Conservation (phyloP, 2,329 filamentous ascomycete genomes). For the Fusarium torreyae region DNA sequence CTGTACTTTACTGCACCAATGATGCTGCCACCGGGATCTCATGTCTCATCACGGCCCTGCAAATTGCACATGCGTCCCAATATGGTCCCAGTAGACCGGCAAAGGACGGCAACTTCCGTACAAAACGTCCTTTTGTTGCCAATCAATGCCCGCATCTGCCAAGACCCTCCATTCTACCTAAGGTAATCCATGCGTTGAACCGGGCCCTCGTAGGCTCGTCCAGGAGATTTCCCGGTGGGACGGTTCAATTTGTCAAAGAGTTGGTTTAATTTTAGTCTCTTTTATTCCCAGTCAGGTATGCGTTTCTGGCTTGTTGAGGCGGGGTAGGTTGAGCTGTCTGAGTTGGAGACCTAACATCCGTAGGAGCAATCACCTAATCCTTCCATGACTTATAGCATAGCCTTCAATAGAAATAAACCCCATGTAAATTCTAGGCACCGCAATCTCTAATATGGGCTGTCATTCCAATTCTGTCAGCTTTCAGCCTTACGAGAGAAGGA, state of each 20-base stretch:
- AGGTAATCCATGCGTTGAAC: background rate
- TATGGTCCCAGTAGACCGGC: constrained; percentile 5
- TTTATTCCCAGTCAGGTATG: background rate
- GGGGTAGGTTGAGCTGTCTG: constrained; percentile 14
- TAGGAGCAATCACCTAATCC: too few species aligned
- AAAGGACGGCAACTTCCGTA: constrained; percentile 21
- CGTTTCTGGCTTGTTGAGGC: constrained; percentile 16
- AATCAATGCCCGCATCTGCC: constrained; percentile 9
- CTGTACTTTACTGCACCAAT: background rate
- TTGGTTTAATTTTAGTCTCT: constrained; percentile 17
- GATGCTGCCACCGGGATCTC: background rate
- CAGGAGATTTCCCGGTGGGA: constrained; percentile 22
- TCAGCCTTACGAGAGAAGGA: constrained; percentile 22
- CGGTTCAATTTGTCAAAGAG: constrained; percentile 19
- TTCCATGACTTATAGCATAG: too few species aligned
- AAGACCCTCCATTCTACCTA: constrained; percentile 8
- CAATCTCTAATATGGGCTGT: too few species aligned
- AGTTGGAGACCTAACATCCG: background rate
- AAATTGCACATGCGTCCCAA: constrained; percentile 2
- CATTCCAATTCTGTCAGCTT: too few species aligned
- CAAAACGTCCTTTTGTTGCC: constrained; percentile 1
- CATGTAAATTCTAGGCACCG: too few species aligned
- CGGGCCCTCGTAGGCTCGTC: constrained; percentile 1
- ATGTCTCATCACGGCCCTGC: constrained; percentile 16
- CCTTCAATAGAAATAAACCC: too few species aligned